A percentile compares a stretch with the other conserved stretches of the same genome.
These are phyloP conservation scores for Platanthera guangdongensis DNA, from an alignment of 106 monocot species.

Conservation along the genomic window DNA sequence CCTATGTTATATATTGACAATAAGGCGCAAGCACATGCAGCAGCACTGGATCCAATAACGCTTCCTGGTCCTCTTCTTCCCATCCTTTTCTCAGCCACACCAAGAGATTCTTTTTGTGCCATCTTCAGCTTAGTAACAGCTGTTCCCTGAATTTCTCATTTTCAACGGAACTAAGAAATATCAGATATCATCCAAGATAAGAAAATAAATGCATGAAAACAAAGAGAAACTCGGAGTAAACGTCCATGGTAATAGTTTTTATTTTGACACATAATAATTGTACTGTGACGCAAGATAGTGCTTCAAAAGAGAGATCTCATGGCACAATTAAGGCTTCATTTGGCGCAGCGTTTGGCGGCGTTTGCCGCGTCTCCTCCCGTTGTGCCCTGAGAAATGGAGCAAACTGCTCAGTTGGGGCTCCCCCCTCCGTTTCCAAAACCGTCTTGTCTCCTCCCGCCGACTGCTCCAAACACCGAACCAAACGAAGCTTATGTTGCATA, in stretches of 20 bases:
- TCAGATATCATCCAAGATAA: background rate
- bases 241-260: background rate
- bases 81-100: conserved; percentile 87
- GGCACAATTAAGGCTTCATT: background rate
- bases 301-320: background rate
- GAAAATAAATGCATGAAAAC: background rate
- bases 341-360: too few species aligned
- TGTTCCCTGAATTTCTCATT: conserved; percentile 54
- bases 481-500: too few species aligned
- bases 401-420: too few species aligned
- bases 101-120: conserved; percentile 78
- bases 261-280: background rate
- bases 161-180: background rate
- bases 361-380: too few species aligned
- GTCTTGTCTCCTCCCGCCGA: too few species aligned
- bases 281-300: background rate
- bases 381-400: too few species aligned
- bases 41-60: conserved; percentile 88
- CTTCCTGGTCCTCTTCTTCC: conserved; percentile 95
- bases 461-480: too few species aligned
- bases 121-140: conserved; percentile 82
- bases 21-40: conserved; percentile 77
- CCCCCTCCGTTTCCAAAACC: too few species aligned
- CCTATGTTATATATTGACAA: conserved; percentile 62
- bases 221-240: background rate